These are phyloP conservation scores for Phyllosticta capitalensis DNA, from an alignment of 2,329 filamentous ascomycete species.

Conservation along the genomic window DNA sequence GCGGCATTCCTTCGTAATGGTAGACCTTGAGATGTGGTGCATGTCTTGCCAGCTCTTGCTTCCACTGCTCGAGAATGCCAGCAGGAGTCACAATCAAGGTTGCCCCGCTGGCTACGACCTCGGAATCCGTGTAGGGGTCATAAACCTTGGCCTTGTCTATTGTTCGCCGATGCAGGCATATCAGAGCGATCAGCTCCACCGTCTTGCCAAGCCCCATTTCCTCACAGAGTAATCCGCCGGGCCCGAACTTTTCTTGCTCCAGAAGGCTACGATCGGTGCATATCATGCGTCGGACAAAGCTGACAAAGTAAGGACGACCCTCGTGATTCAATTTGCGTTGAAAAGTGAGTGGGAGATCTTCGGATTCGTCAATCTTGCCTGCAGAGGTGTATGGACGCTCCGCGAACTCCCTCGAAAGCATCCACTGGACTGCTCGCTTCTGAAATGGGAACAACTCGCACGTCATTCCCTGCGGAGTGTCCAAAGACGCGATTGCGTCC, in stretches of 20 bases:
- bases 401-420: constrained; percentile 57
- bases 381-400: constrained; percentile 27
- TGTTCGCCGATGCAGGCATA: constrained; percentile 51
- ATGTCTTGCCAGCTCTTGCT: constrained; percentile 48
- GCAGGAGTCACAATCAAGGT: constrained; percentile 55
- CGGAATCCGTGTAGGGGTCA: constrained; percentile 33
- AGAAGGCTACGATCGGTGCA: constrained; percentile 42
- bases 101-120: constrained; percentile 43
- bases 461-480: constrained; percentile 21
- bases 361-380: not conserved
- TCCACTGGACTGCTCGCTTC: constrained; percentile 59
- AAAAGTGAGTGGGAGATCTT: constrained; percentile 38
- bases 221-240: constrained; percentile 59
- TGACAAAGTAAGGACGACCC: constrained; percentile 45
- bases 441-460: constrained; percentile 62
- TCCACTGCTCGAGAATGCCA: constrained; percentile 55
- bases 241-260: constrained; percentile 30
- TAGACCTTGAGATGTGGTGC: constrained; percentile 47
- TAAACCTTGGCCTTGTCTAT: constrained; percentile 16
- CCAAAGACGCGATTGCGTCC: constrained; percentile 23
- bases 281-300: constrained; percentile 53
- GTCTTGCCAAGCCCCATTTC: constrained; percentile 83
- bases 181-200: constrained; percentile 61
- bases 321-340: constrained; percentile 34
- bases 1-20: constrained; percentile 45